Percentiles rank a stretch among this genome's conserved stretches.
phyloP scores from a whole-genome alignment of 306 rosid genomes.

The Hylodesmum podocarpum region DNA sequence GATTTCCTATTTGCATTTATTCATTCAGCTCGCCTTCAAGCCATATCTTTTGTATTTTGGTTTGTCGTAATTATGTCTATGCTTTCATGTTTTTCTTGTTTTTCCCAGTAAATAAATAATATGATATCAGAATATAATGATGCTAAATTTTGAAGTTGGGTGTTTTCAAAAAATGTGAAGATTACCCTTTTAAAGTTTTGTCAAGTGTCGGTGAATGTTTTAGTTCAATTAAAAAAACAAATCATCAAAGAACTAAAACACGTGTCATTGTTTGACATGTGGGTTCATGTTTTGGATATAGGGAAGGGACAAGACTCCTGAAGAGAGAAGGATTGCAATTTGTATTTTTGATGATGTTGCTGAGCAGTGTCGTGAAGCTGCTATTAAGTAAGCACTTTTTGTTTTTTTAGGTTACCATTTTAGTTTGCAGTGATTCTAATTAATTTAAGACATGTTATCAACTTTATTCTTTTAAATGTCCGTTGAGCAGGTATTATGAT shows the following conservation, averaged over 20 bases:
- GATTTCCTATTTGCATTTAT: not conserved
- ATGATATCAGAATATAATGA: too few relatives aligned
- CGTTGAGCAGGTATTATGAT: conserved; percentile 78
- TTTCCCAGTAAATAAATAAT: not conserved
- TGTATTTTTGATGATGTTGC: conserved; percentile 99
- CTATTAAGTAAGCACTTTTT: conserved; percentile 61
- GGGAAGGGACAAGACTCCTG: conserved; percentile 98
- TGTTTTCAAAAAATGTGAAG: not conserved
- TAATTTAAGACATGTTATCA: conserved; percentile 6
- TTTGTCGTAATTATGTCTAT: not conserved
- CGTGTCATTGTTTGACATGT: not conserved
- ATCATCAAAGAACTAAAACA: not conserved
- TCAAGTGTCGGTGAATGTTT: not conserved
- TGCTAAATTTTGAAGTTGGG: too few relatives aligned
- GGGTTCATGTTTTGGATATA: conserved; percentile 27
- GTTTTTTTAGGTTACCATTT: not conserved
- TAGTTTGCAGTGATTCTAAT: not conserved
- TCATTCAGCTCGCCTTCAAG: not conserved
- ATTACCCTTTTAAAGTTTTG: not conserved
- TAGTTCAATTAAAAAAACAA: not conserved
- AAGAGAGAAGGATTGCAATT: conserved; percentile 97
- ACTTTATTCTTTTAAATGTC: conserved; percentile 16
- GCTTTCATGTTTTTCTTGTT: not conserved
- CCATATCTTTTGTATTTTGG: not conserved
- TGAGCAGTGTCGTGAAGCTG: conserved; percentile 98